These are phyloP conservation scores for Microbotryum scabiosae DNA, from an alignment of 1,284 basidiomycete species.

Conservation along the genomic window DNA sequence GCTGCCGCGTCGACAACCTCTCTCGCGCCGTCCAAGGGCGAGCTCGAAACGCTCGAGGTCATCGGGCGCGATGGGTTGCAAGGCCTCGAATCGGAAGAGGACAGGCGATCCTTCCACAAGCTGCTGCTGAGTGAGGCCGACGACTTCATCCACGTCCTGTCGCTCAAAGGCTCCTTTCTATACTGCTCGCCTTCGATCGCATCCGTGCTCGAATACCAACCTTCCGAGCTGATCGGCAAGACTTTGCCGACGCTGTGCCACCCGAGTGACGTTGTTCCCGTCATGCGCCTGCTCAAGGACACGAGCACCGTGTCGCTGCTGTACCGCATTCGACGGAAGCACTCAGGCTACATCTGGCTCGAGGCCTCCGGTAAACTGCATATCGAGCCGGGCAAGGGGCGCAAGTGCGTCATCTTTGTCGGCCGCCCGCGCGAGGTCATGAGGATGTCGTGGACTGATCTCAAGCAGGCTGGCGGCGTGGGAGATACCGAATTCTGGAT, in stretches of 20 bases:
- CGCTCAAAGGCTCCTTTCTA: conserved; percentile 84
- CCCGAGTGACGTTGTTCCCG: conserved; percentile 77
- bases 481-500: conserved; percentile 34
- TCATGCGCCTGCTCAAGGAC: conserved; percentile 89
- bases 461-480: conserved; percentile 29
- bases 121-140: conserved; percentile 55
- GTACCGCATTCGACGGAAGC: conserved; percentile 62
- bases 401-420: conserved; percentile 69
- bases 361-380: conserved; percentile 77
- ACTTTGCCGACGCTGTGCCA: conserved; percentile 71
- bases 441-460: conserved; percentile 52
- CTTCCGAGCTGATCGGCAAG: conserved; percentile 68
- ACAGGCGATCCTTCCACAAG: conserved; percentile 43
- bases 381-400: conserved; percentile 75
- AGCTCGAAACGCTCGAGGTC: conserved; percentile 45
- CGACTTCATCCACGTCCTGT: conserved; percentile 79
- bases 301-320: conserved; percentile 58
- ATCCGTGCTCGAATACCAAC: conserved; percentile 65
- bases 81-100: conserved; percentile 19
- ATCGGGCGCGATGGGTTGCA: conserved; percentile 3
- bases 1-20: conserved; percentile 28
- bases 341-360: conserved; percentile 67
- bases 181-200: conserved; percentile 79
- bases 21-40: conserved; percentile 35
- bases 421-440: conserved; percentile 64